Evolutionary conservation across 768 basidiomycete genomes (phyloP).

Genomic region (Boletus patriciae): DNA sequence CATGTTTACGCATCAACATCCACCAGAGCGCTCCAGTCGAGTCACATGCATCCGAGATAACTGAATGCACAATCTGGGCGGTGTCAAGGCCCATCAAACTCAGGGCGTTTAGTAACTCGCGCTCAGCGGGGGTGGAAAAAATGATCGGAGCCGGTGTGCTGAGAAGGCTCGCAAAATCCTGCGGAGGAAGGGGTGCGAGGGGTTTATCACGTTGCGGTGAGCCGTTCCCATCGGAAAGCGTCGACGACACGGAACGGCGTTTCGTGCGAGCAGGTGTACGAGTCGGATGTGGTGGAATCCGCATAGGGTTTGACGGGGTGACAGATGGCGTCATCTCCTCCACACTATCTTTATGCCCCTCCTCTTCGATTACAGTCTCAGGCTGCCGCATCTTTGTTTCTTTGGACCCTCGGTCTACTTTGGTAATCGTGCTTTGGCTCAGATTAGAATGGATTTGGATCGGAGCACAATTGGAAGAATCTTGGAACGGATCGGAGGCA

Average conservation of each 20-base stretch:
- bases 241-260: slow-evolving; percentile 90
- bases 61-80: slow-evolving; percentile 93
- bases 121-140: slow-evolving; percentile 84
- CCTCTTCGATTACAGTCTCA: slow-evolving; percentile 56
- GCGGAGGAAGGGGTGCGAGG: slow-evolving; percentile 37
- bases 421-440: slow-evolving; percentile 63
- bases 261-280: slow-evolving; percentile 96
- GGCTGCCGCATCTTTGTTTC: slow-evolving; percentile 40
- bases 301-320: slow-evolving; percentile 25
- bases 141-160: slow-evolving; percentile 69
- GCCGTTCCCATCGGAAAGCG: slow-evolving; percentile 62
- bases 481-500: slow-evolving; percentile 43
- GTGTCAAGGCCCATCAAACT: slow-evolving; percentile 85
- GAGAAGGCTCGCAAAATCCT: slow-evolving; percentile 66
- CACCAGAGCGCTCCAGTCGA: slow-evolving; percentile 92
- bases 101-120: slow-evolving; percentile 73
- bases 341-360: slow-evolving; percentile 16
- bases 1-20: slow-evolving; percentile 86
- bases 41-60: slow-evolving; percentile 90
- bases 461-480: slow-evolving; percentile 15
- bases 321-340: slow-evolving; percentile 11
- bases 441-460: slow-evolving; percentile 48
- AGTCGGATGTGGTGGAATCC: slow-evolving; percentile 60
- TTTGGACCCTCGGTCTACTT: slow-evolving; percentile 30
- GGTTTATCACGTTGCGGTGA: slow-evolving; percentile 52